Base-by-base conservation (phyloP, 2,329 filamentous ascomycete species). In the Penicillium sp. region DNA sequence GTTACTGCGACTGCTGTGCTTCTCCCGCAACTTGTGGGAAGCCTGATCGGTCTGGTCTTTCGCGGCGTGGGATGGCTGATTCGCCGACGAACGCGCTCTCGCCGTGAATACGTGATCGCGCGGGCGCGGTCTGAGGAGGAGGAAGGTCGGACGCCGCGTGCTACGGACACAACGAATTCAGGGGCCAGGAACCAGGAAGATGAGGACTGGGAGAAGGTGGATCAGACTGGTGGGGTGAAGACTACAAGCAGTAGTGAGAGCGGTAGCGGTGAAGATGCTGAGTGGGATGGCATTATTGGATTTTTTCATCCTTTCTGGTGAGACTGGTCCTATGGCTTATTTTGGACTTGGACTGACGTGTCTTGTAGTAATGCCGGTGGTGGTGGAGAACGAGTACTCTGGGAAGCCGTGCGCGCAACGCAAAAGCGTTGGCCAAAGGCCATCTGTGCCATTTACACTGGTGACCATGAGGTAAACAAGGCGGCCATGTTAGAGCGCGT, bases 231-330 rank as follows among this genome's bases (percentile, higher is more conserved):
- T 64, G 76, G 70, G 65, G 76, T 75, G 36, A 73, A 62, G 57
- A 56, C 69, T 44, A 74, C 75, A 23, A 67, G 70, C 44, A 78
- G 76, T 59, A 77, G 71, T 42, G 73, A 72, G 33, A 78, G 74
- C 59, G 75, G 72, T 31, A 77, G 81, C 24, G 47, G 42, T 9
- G 26, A 50, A n/a, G 77, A 81, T 60, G 23, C 41, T 15, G 80
- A 87, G 42, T 96, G 89, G 89, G 80, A 86, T 56, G 92, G 92
- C 29, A 85, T 96, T 48, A 84, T 97, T 57, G 94, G 90, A 43
- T 97, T 99, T 80, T 96, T 99, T 70, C 94, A 99, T 72, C 94
- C 94, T 1, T 99, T 96, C 72, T 97, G 94, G 89, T 93, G 78
- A 58, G 81, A 4, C 43, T 28, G 52, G n/a, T 24, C 47, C 34